phyloP scores from a whole-genome alignment of 2,329 filamentous ascomycete genomes.

The Phoma sp. region DNA sequence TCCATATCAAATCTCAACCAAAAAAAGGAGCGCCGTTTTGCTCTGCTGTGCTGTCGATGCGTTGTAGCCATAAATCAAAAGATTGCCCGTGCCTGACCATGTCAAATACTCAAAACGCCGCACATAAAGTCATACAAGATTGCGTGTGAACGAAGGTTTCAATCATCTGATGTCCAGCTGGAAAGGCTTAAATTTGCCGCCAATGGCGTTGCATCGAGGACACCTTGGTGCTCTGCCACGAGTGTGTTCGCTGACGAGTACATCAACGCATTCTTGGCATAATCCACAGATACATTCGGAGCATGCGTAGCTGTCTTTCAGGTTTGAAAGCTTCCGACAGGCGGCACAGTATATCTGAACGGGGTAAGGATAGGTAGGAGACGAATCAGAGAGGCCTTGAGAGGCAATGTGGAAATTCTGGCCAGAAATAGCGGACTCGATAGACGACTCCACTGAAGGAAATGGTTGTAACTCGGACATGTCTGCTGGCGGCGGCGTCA shows the following conservation, averaged over 20 bases:
- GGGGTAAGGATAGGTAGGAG: conserved; percentile 58
- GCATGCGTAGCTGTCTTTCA: conserved; percentile 89
- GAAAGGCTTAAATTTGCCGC: conserved; percentile 82
- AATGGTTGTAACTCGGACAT: conserved; percentile 69
- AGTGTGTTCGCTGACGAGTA: conserved; percentile 74
- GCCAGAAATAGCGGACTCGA: conserved; percentile 72
- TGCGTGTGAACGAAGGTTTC: conserved; percentile 7
- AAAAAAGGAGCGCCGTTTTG: conserved; percentile 20
- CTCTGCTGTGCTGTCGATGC: conserved; percentile 26
- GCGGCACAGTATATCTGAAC: conserved; percentile 93
- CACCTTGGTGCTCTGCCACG: conserved; percentile 73
- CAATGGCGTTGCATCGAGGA: conserved; percentile 78
- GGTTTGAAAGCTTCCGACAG: conserved; percentile 75
- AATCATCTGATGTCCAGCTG: conserved; percentile 78
- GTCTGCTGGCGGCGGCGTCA: conserved; percentile 74
- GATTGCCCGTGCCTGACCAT: conserved; percentile 4
- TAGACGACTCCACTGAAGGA: conserved; percentile 84
- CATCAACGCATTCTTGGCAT: conserved; percentile 85
- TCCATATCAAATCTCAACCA: conserved; percentile 4
- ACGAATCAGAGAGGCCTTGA: conserved; percentile 61
- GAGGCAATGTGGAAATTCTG: conserved; percentile 67
- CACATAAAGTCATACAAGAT: conserved; percentile 10
- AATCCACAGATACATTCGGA: conserved; percentile 96
- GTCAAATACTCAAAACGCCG: conserved; percentile 22
- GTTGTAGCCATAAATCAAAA: conserved; percentile 11